Base-by-base conservation (phyloP, 1,139 yeast genomes). In the Yamadazyma jaroonii region DNA sequence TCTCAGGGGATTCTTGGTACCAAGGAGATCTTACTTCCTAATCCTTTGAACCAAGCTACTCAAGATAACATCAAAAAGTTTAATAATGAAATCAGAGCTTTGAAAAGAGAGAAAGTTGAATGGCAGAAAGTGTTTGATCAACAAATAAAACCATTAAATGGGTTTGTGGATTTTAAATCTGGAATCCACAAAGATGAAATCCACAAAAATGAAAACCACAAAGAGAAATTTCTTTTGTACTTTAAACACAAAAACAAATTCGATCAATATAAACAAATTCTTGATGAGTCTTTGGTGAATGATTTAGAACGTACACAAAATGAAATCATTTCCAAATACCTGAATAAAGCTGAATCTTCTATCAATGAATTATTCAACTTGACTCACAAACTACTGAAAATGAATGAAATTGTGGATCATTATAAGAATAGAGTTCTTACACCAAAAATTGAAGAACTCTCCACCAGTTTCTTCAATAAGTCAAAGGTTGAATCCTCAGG, bases 11-110 rank as follows among this genome's bases (percentile, higher is more conserved):
- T 43, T 6, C 37, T 56, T 12, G 44, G 56, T 6, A 49, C 57
- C 34, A 46, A 57, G 39, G 56, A 56, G 34, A 53, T 60, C 32
- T 47, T 67, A 9, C 54, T 68, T 37, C 83, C 86, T 1, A 82
- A 83, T 52, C 74, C 77, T n/a, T 67, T 75, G 32, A 83, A 82
- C 49, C 57, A 64, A 15, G 64, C 73, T 21, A 81, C 81, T 48
- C 50, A 56, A 25, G 61, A 64, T 25, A 76, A 74, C 40, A 57
- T 79, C 20, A 63, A 64, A 32, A 61, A 69, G 25, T 74, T 75
- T 49, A 63, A 70, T 28, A 54, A 60, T 26, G 71, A 78, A 45
- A 54, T 82, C 30, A 52, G 55, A 9, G 62, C 61, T 9, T 53
- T 84, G 36, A 58, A 64, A 34, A 52, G 57, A 22, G 84, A 81